phyloP scores from a whole-genome alignment of 2,329 filamentous ascomycete species.

The Ophiocordyceps camponoti-rufipedis region DNA sequence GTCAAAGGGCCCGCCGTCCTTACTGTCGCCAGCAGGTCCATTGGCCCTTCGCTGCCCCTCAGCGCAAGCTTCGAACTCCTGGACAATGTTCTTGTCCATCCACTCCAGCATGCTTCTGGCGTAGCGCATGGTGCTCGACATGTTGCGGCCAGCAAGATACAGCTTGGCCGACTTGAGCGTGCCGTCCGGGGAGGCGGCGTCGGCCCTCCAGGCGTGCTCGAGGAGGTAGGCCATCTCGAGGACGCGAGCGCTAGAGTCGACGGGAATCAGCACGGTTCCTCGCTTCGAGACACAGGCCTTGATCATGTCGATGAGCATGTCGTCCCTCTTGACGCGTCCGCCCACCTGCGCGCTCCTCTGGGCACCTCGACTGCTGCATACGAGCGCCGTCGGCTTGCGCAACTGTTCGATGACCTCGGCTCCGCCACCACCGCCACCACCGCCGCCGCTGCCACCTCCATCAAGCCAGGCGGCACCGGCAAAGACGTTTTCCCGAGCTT shows the following conservation, averaged over 20 bases:
- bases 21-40: conserved; percentile 26
- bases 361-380: conserved; percentile 76
- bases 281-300: conserved; percentile 60
- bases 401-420: conserved; percentile 87
- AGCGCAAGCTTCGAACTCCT: conserved; percentile 66
- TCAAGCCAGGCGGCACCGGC: conserved; percentile 88
- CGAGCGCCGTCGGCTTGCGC: conserved; percentile 78
- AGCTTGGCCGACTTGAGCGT: conserved; percentile 38
- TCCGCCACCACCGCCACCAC: conserved; percentile 45
- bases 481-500: conserved; percentile 88
- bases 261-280: conserved; percentile 82
- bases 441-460: conserved; percentile 58
- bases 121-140: conserved; percentile 75
- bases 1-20: conserved; percentile 61
- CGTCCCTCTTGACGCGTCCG: conserved; percentile 66
- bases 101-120: conserved; percentile 94
- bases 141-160: conserved; percentile 73
- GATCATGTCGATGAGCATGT: conserved; percentile 68
- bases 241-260: conserved; percentile 88
- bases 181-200: conserved; percentile 32
- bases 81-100: conserved; percentile 94
- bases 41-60: conserved; percentile 30
- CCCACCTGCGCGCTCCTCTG: conserved; percentile 52
- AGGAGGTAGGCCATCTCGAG: conserved; percentile 82
- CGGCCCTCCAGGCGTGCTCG: conserved; percentile 75